These are phyloP conservation scores for Geranium incanum DNA, from an alignment of 441 rosid species.

Conservation along the genomic window DNA sequence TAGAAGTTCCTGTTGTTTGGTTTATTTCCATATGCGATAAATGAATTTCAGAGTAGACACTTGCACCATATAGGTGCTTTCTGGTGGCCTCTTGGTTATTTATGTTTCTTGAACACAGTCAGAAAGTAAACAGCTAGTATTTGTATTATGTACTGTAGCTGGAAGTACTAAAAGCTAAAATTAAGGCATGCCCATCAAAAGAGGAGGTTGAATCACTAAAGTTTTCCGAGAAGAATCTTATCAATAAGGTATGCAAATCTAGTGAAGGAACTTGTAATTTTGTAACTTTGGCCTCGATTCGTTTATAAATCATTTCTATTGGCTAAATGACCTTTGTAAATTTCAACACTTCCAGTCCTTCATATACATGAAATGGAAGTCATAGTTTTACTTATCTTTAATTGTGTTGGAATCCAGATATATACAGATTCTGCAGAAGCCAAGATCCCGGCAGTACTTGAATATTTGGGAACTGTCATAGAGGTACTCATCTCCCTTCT, in stretches of 20 bases:
- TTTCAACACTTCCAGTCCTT: neutral
- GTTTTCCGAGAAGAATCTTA: conserved; percentile 69
- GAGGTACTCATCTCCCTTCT: conserved; percentile 44
- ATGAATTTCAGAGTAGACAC: neutral
- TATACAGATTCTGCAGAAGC: conserved; percentile 91
- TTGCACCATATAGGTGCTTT: conserved; percentile 5
- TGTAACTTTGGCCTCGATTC: conserved; percentile 1
- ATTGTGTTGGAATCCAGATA: conserved; percentile 43
- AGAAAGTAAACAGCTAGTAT: conserved; percentile 16
- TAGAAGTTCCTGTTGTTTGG: neutral
- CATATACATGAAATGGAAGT: neutral
- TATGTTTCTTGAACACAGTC: conserved; percentile 14
- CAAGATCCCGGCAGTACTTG: conserved; percentile 85
- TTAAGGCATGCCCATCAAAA: conserved; percentile 55
- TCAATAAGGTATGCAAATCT: conserved; percentile 52
- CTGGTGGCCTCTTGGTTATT: conserved; percentile 10
- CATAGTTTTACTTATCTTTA: neutral
- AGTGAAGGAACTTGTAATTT: too few relatives aligned
- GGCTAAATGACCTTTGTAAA: neutral
- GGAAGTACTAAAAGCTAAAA: conserved; percentile 57
- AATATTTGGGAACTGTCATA: conserved; percentile 69
- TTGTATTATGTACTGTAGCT: conserved; percentile 40
- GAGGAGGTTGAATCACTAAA: conserved; percentile 68
- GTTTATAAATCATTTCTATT: conserved; percentile 7
- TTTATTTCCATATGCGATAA: neutral